These are phyloP conservation scores for Hyphopichia burtonii DNA, from an alignment of 1,139 yeast genomes.

Conservation along the genomic window DNA sequence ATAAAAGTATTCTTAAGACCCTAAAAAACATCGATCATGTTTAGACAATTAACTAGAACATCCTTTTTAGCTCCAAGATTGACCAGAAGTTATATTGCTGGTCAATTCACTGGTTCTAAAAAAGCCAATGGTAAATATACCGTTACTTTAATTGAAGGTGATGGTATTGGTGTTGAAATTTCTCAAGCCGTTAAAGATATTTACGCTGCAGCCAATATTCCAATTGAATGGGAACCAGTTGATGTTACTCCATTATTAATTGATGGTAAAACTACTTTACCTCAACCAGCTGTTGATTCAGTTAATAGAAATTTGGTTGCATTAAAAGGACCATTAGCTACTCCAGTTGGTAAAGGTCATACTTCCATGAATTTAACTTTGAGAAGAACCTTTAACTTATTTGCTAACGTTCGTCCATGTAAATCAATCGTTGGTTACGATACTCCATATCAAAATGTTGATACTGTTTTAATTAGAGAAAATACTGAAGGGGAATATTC, in stretches of 20 bases:
- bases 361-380: slow-evolving; percentile 94
- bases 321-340: slow-evolving; percentile 95
- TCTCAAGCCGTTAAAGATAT: slow-evolving; percentile 90
- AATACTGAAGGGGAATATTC: slow-evolving; percentile 99
- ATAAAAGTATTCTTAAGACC: too few relatives aligned
- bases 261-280: slow-evolving; percentile 93
- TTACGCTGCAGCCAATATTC: slow-evolving; percentile 90
- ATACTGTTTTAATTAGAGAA: slow-evolving; percentile 95
- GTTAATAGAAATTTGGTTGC: slow-evolving; percentile 93
- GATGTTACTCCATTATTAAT: slow-evolving; percentile 92
- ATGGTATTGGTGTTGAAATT: slow-evolving; percentile 96
- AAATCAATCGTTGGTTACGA: slow-evolving; percentile 89
- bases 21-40: slow-evolving; percentile 22
- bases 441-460: slow-evolving; percentile 92
- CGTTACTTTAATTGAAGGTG: slow-evolving; percentile 97
- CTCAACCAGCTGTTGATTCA: slow-evolving; percentile 87
- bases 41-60: slow-evolving; percentile 42
- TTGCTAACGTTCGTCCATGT: slow-evolving; percentile 98
- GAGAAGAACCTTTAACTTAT: slow-evolving; percentile 93
- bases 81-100: slow-evolving; percentile 48
- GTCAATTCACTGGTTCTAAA: slow-evolving; percentile 49
- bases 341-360: slow-evolving; percentile 99
- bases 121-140: slow-evolving; percentile 70
- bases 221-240: slow-evolving; percentile 95
- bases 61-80: slow-evolving; percentile 37